These are phyloP conservation scores for Phalaenopsis hybrid DNA, from an alignment of 116 monocot genomes.

Conservation along the genomic window DNA sequence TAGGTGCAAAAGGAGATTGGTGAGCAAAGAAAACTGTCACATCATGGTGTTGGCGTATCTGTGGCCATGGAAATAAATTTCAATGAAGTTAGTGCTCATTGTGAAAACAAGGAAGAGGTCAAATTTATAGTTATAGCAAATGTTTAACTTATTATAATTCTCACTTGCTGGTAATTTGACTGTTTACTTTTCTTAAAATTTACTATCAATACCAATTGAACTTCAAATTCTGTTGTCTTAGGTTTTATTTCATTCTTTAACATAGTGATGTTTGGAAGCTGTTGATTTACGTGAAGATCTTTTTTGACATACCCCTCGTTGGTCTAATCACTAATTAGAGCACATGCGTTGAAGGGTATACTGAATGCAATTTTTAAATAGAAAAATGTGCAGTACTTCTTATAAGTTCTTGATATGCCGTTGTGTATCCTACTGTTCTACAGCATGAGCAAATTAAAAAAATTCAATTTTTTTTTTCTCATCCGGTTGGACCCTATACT, in stretches of 20 bases:
- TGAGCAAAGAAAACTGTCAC: constrained; percentile 67
- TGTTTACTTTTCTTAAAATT: background rate
- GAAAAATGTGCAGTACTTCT: background rate
- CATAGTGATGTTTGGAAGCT: background rate
- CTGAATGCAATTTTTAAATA: background rate
- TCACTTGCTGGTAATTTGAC: background rate
- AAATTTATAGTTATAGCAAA: background rate
- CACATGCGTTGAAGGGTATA: background rate
- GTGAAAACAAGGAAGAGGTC: constrained; percentile 52
- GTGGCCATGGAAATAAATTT: constrained; percentile 51
- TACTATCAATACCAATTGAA: background rate
- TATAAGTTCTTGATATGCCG: background rate
- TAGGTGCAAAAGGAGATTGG: constrained; percentile 92
- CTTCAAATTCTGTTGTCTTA: background rate
- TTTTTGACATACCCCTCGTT: background rate
- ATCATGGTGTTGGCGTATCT: constrained; percentile 79
- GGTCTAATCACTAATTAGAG: background rate
- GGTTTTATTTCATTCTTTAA: background rate
- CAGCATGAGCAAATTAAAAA: background rate
- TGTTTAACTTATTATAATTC: background rate
- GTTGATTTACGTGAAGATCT: background rate
- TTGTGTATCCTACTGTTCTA: background rate
- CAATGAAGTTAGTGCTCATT: constrained; percentile 26
- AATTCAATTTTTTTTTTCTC: background rate
- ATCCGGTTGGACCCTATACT: background rate